Conservation (phyloP, 1,284 basidiomycete genomes). For the Anthracocystis panici-leucophaei region DNA sequence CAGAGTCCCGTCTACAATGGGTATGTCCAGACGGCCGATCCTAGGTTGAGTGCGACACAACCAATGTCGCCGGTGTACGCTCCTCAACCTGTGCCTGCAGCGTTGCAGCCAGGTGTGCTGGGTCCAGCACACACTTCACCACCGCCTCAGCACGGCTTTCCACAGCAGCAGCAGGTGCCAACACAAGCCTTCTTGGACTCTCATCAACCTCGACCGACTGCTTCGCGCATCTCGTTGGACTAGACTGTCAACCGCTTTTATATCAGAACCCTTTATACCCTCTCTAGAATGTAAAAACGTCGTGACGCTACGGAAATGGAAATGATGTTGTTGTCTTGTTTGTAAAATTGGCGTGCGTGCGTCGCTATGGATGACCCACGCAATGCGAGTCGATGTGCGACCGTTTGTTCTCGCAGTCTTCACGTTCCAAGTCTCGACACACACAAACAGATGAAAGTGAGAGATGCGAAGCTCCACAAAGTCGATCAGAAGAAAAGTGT, state of each 20-base stretch:
- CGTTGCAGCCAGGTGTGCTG: background rate
- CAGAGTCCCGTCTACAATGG: background rate
- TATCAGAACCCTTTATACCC: background rate
- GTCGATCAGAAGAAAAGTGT: background rate
- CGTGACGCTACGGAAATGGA: background rate
- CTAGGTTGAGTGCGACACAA: background rate
- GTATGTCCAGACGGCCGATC: background rate
- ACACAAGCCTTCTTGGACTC: background rate
- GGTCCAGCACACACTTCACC: background rate
- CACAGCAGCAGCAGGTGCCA: conserved; percentile 2
- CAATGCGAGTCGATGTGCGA: no score
- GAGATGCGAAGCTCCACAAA: conserved; percentile 5
- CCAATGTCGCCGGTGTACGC: background rate
- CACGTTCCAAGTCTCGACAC: no score
- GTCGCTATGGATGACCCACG: no score
- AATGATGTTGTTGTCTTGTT: no score
- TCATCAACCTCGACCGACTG: background rate
- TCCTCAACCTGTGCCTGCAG: background rate
- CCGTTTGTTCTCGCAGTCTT: no score
- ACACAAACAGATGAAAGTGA: no score
- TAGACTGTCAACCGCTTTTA: background rate
- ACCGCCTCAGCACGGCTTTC: background rate
- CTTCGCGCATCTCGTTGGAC: conserved; percentile 7
- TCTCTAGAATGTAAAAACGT: no score
- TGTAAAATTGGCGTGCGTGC: no score